phyloP scores from a whole-genome alignment of 164 flowering plant species.

The Platanus orientalis region DNA sequence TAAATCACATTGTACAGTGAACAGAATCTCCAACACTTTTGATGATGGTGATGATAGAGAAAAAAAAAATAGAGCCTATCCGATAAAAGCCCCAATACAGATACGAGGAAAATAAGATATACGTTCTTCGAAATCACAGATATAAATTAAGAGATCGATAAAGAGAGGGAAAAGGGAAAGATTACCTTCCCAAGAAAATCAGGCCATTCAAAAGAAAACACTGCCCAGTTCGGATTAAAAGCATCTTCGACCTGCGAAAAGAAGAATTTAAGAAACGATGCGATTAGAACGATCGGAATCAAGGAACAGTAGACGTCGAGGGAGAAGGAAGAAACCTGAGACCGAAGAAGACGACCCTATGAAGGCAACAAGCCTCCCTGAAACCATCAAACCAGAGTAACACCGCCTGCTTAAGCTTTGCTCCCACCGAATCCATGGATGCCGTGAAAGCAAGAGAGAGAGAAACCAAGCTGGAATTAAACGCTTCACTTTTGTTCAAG shows the following conservation, averaged over 20 bases:
- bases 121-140: not conserved
- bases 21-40: no score
- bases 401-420: slow-evolving; percentile 43
- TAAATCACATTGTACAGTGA: no score
- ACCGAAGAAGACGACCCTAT: slow-evolving; percentile 64
- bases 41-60: not conserved
- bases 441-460: slow-evolving; percentile 6
- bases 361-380: slow-evolving; percentile 79
- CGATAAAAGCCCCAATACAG: no score
- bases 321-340: slow-evolving; percentile 37
- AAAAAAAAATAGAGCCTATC: not conserved
- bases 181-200: slow-evolving; percentile 89
- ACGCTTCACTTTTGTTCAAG: no score
- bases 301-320: not conserved
- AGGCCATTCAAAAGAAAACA: slow-evolving; percentile 88
- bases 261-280: not conserved
- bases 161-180: not conserved
- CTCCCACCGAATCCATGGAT: slow-evolving; percentile 5
- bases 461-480: slow-evolving; percentile 13
- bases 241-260: slow-evolving; percentile 56
- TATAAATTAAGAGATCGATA: not conserved
- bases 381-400: slow-evolving; percentile 71
- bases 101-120: no score
- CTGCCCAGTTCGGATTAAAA: slow-evolving; percentile 75
- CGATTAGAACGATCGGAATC: no score